Percentiles rank a stretch among this genome's conserved stretches.
Conservation (phyloP, 2,329 filamentous ascomycete genomes). For the Aspergillus quadrilineatus region DNA sequence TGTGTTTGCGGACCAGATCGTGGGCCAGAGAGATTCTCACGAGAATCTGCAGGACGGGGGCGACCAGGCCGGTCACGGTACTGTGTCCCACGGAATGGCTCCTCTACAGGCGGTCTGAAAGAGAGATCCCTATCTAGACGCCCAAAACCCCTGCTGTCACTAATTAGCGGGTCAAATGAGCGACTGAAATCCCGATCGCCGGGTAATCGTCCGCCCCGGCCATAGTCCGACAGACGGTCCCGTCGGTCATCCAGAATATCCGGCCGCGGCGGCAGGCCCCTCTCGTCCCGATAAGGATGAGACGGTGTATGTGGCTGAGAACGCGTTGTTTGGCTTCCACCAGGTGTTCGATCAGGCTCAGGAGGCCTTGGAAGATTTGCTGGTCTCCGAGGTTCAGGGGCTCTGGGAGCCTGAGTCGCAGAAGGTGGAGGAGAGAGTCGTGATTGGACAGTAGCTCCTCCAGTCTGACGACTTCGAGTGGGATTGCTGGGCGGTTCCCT, state of each 20-base stretch:
- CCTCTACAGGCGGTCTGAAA: constrained; percentile 35
- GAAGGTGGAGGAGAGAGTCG: constrained; percentile 21
- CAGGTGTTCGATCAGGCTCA: constrained; percentile 36
- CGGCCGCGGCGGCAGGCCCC: constrained; percentile 38
- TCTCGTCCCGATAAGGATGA: constrained; percentile 39
- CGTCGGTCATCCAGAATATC: constrained; percentile 41
- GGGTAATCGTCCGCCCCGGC: constrained; percentile 36
- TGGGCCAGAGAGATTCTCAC: constrained; percentile 27
- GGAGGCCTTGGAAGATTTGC: constrained; percentile 39
- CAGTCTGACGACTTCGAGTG: constrained; percentile 15
- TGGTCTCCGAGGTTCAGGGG: constrained; percentile 29
- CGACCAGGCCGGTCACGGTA: constrained; percentile 39
- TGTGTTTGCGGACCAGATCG: constrained; percentile 29
- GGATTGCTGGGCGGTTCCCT: constrained; percentile 13
- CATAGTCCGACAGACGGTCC: constrained; percentile 40
- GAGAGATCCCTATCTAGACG: constrained; percentile 40
- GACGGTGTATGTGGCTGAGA: constrained; percentile 39
- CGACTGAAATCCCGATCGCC: constrained; percentile 39
- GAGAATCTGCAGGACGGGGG: constrained; percentile 30
- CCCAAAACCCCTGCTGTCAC: constrained; percentile 37
- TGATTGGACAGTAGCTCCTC: constrained; percentile 16
- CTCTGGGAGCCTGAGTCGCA: constrained; percentile 29
- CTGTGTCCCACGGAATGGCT: constrained; percentile 38
- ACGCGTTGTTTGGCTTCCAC: constrained; percentile 27
- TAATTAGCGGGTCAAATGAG: constrained; percentile 35